These are phyloP conservation scores for Colletotrichum sp. DNA, from an alignment of 2,329 filamentous ascomycete species.

Conservation along the genomic window DNA sequence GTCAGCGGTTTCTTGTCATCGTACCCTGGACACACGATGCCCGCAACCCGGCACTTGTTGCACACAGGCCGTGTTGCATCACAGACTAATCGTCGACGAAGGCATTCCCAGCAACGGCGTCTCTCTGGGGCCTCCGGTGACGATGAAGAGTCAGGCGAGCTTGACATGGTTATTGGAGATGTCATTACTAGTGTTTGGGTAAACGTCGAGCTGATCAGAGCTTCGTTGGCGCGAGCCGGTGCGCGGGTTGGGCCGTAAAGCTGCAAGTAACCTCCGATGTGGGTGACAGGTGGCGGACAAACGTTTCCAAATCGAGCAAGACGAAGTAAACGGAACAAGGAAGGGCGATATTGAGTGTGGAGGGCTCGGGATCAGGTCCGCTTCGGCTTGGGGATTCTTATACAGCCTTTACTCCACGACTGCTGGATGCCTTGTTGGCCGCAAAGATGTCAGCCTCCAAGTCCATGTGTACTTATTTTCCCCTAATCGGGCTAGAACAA, in stretches of 20 bases:
- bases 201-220: background rate
- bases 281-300: background rate
- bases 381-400: conserved; percentile 6
- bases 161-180: background rate
- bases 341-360: background rate
- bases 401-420: background rate
- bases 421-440: background rate
- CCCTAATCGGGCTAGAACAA: background rate
- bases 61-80: conserved; percentile 40
- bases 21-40: conserved; percentile 44
- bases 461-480: conserved; percentile 9
- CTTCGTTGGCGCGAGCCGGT: background rate
- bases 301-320: conserved; percentile 9
- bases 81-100: conserved; percentile 43
- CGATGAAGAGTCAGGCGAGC: background rate
- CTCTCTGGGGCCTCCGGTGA: background rate
- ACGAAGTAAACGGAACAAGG: background rate
- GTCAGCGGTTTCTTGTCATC: conserved; percentile 40
- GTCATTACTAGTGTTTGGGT: background rate
- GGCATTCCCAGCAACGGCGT: conserved; percentile 47
- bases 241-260: background rate
- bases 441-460: background rate
- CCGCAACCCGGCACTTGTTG: conserved; percentile 36
- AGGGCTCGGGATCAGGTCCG: background rate
- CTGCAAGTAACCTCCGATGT: background rate